Evolutionary conservation across 225 moss, liverwort and hornwort species (phyloP), one percentile per base, ranked within the genome.

Genomic region (Takakia lepidozioides): DNA sequence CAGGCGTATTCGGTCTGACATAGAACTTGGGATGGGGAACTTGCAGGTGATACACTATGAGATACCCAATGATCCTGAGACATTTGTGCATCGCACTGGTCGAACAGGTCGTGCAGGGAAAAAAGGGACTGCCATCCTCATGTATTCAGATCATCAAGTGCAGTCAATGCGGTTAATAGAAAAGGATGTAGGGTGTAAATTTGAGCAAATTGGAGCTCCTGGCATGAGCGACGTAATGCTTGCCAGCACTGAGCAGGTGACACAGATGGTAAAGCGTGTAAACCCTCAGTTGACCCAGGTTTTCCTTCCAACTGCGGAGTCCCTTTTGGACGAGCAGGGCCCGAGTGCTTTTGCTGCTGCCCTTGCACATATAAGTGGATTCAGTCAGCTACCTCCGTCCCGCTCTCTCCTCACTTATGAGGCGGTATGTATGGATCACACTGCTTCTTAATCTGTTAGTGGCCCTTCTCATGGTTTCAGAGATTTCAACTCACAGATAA

Each of bases 61-160:
- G 59, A 87, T 85, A 50, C 95, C 95, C 1, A 83, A 85, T 42
- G 91, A 98, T 30, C 62, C 95, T 24, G 91, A 98, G 51, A 91
- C 91, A 5, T 98, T 98, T 59, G 95, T 98, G n/a, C 95, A 98
- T 70, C 74, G 95, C 34, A 80, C 91, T 25, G 95, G 95, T 8
- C 72, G 95, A 29, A 91, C 95, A 27, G 95, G 91, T 34, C 82
- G 95, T 54, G 95, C 95, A 51, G 95, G 95, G 28, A 91, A 81
- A 59, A 82, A 72, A 19, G 95, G 95, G 36, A 98, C 87, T 20
- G 85, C 92, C 23, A 85, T 98, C 24, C 77, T 98, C 21, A 84
- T 98, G 80, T 90, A 54, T 44, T 57, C 90, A 15, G 55, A 67
- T 21, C 76, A 68, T 41, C 90, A 98, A 60, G 43, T 41, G 3